Evolutionary conservation across 371 early-diverging fungal species (phyloP).

Genomic region (Blastocladiella emersonii): DNA sequence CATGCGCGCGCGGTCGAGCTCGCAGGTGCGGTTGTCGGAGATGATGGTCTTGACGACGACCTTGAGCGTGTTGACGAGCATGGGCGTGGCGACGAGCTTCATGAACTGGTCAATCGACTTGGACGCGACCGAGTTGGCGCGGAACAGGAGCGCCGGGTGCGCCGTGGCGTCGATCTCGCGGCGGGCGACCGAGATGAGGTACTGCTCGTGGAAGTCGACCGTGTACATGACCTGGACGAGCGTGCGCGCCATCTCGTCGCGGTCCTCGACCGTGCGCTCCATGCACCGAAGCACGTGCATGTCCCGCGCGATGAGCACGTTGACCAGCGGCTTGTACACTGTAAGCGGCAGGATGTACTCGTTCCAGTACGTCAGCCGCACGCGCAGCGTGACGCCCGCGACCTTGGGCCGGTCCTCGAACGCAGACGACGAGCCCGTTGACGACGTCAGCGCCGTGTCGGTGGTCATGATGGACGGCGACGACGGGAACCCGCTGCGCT

Average conservation of each 20-base stretch:
- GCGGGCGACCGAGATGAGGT: not conserved
- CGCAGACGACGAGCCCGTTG: not conserved
- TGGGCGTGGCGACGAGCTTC: not conserved
- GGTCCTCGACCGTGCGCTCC: slow-evolving; percentile 4
- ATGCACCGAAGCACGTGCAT: not conserved
- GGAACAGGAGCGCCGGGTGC: slow-evolving; percentile 4
- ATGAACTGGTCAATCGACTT: slow-evolving; percentile 7
- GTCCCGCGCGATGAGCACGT: not conserved
- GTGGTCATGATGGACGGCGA: not conserved
- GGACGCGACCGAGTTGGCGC: slow-evolving; percentile 8
- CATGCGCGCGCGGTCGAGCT: slow-evolving; percentile 5
- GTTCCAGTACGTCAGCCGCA: slow-evolving; percentile 1
- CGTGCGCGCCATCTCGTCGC: slow-evolving; percentile 6
- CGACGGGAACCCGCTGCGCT: not conserved
- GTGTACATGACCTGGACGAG: slow-evolving; percentile 5
- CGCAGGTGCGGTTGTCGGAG: slow-evolving; percentile 2
- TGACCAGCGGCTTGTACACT: slow-evolving; percentile 2
- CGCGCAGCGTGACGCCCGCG: not conserved
- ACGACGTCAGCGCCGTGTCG: too few relatives aligned
- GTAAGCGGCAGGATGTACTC: slow-evolving; percentile 8
- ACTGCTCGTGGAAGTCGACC: not conserved
- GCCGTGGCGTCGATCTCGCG: slow-evolving; percentile 3
- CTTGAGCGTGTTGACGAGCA: not conserved
- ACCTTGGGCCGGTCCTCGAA: not conserved
- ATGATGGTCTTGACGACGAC: slow-evolving; percentile 8